phyloP scores from a whole-genome alignment of 306 rosid genomes.

The Quercus wislizeni region DNA sequence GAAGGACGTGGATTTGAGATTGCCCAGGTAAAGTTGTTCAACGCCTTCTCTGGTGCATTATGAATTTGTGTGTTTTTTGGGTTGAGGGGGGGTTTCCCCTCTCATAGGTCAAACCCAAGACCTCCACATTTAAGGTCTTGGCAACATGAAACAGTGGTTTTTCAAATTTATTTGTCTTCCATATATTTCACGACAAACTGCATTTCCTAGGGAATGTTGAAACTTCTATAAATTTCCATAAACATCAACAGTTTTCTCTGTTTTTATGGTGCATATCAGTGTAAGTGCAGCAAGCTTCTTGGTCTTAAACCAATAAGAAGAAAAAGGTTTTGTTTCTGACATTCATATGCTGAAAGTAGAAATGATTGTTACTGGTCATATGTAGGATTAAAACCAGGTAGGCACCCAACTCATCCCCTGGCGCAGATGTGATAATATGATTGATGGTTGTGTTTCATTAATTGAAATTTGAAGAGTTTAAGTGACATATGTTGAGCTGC shows the following conservation, averaged over 20 bases:
- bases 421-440: background rate
- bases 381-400: too few relatives aligned
- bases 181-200: background rate
- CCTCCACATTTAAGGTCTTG: background rate
- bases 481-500: background rate
- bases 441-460: background rate
- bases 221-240: background rate
- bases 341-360: background rate
- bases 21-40: conserved; percentile 67
- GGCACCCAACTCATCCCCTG: too few relatives aligned
- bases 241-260: background rate
- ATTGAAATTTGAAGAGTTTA: background rate
- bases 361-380: background rate
- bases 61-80: background rate
- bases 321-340: background rate
- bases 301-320: background rate
- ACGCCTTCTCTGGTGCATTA: conserved; percentile 11
- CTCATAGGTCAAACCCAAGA: background rate
- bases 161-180: background rate
- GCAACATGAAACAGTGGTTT: too few relatives aligned
- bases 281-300: background rate
- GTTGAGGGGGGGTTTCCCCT: background rate
- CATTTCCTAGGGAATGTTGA: conserved; percentile 1
- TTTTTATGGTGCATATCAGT: background rate
- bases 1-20: conserved; percentile 99